These are phyloP conservation scores for Ceratobasidium sp. DNA, from an alignment of 1,284 basidiomycete species.

Conservation along the genomic window DNA sequence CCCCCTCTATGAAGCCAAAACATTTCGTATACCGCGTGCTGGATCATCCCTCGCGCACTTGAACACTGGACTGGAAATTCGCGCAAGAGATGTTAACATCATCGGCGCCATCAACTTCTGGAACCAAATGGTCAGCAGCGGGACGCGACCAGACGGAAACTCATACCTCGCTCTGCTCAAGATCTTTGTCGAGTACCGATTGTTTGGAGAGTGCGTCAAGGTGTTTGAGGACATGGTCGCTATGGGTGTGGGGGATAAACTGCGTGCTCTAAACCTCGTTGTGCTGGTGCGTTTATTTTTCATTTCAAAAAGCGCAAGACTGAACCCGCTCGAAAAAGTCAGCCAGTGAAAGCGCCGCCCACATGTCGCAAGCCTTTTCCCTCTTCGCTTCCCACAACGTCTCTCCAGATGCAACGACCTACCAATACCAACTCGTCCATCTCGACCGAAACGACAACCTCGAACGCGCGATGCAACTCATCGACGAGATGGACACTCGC, in stretches of 20 bases:
- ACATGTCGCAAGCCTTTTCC: constrained; percentile 57
- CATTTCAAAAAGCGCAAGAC: constrained; percentile 16
- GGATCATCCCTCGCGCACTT: neutral
- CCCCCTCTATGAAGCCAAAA: constrained; percentile 8
- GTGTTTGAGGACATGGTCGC: constrained; percentile 77
- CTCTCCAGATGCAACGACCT: constrained; percentile 54
- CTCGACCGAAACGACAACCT: constrained; percentile 18
- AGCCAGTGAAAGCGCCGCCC: constrained; percentile 48
- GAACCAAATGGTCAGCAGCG: constrained; percentile 59
- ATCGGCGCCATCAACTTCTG: constrained; percentile 54
- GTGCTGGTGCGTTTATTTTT: constrained; percentile 62
- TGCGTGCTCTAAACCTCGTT: constrained; percentile 70
- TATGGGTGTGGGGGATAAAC: constrained; percentile 66
- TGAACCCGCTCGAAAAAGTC: constrained; percentile 40
- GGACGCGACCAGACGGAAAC: neutral
- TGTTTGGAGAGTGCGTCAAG: constrained; percentile 68
- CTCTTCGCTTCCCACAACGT: constrained; percentile 52
- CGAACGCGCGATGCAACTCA: constrained; percentile 20
- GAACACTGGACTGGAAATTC: constrained; percentile 7
- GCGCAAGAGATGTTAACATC: constrained; percentile 26
- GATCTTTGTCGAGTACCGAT: constrained; percentile 59
- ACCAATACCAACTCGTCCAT: constrained; percentile 1
- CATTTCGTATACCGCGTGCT: neutral
- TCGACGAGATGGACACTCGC: constrained; percentile 63
- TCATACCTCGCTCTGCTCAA: constrained; percentile 66